Base-by-base conservation (phyloP, 129 eudicot species). In the Lactuca saligna region DNA sequence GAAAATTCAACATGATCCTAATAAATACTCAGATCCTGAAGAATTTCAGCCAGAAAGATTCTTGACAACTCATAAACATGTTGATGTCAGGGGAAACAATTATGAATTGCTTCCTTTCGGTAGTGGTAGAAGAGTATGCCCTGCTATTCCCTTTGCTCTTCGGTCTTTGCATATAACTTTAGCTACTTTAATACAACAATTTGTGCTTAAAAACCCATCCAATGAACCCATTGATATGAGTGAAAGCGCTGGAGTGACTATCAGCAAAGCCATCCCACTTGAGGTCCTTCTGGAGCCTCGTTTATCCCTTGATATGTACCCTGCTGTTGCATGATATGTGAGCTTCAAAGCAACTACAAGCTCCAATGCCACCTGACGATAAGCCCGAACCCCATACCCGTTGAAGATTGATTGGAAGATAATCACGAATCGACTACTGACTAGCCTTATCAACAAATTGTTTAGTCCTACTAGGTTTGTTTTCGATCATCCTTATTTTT, bases 31-130 rank as follows among this genome's bases (percentile, higher is more conserved):
- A 35, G 83, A 63, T 32, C 82, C 70, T 2, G 1, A 20, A 2
- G 82, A 70, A 38, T 78, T 78, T 48, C 70, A 29, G 12, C 82
- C 82, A 0, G 82, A 78, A 63, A 71, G 86, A 25, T 76, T 82
- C n/a, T 68, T 80, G 68, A 73, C 68, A 7, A 53, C 17, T 33
- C 77, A 78, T 6, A 56, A 56, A 17, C 49, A 78, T 64, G 8
- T 71, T 8, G 82, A 78, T 65, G 20, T 78, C 33, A 64, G 54
- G 48, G 80, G 74, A 17, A 61, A 60, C 3, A 44, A 67, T 50
- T 75, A 58, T 68, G 79, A 75, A 38, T 46, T 77, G 61, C 39
- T 77, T 17, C 81, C 81, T 0, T 77, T 77, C 33, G 81, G 76
- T 10, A 44, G 60, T 39, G 81, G 81, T 11, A 62, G 81, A 54